A percentile compares a stretch with the other conserved stretches of the same genome.
Evolutionary conservation across 2,329 filamentous ascomycete genomes (phyloP).

Genomic region (Exophiala aquamarina): DNA sequence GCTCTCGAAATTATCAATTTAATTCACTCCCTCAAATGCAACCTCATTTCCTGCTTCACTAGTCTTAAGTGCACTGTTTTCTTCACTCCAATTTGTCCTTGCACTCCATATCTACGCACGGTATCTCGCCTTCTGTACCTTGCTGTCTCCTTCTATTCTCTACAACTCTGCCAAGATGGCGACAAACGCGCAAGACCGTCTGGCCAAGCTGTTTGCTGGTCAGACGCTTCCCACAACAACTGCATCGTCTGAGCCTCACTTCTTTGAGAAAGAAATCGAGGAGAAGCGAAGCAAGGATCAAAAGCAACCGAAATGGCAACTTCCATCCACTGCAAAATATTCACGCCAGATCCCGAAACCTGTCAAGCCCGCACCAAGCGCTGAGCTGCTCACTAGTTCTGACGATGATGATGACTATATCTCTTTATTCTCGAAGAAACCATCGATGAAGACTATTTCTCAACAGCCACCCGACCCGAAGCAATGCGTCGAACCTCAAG

Average conservation of each 20-base stretch:
- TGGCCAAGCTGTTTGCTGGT: constrained; percentile 18
- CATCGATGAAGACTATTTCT: constrained; percentile 16
- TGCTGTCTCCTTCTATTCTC: neutral
- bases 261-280: constrained; percentile 19
- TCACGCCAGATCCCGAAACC: constrained; percentile 9
- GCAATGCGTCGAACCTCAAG: constrained; percentile 1
- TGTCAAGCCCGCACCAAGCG: constrained; percentile 5
- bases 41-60: too few species aligned
- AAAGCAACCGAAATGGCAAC: constrained; percentile 4
- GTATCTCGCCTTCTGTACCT: neutral
- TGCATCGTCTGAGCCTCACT: constrained; percentile 11
- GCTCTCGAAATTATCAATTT: too few species aligned
- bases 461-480: constrained; percentile 1
- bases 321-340: constrained; percentile 10
- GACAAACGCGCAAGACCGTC: constrained; percentile 18
- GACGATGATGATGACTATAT: constrained; percentile 29
- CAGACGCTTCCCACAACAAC: constrained; percentile 13
- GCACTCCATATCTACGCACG: too few species aligned
- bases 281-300: constrained; percentile 13
- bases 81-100: too few species aligned
- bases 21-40: too few species aligned
- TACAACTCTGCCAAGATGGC: constrained; percentile 12
- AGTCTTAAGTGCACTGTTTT: too few species aligned
- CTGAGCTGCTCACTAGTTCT: constrained; percentile 15
- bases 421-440: constrained; percentile 18